Evolutionary conservation across 495 filamentous ascomycete genomes (phyloP), one percentile per base, ranked within the genome.

Genomic region (Umbilicaria muhlenbergii): DNA sequence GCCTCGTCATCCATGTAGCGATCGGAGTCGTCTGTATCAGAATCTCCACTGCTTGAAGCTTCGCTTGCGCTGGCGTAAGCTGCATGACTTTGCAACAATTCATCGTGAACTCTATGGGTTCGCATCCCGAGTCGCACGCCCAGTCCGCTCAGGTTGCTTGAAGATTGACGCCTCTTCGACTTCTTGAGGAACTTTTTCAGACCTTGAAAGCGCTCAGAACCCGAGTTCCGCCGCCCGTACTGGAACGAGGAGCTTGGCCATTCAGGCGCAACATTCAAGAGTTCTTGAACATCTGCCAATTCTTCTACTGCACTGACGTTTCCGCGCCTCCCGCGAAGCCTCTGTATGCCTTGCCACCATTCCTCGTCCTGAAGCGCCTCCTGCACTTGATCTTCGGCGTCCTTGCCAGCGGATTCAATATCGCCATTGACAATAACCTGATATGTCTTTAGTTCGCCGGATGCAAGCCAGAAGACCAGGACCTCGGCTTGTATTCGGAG

Each of bases 281-380:
- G 51, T 5, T 49, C 47, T 14, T 53, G 44, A 17, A 56, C 42
- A 14, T 53, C 48, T 6, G 51, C 50, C 3, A 60, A 18, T 36
- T 59, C 51, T 44, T 59, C 45, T 11, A 46, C 48, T 16, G 60
- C 46, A 36, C 43, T 56, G 13, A 63, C 54, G 17, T 56, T 51
- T 15, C 54, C 58, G 47, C 18, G 49, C 43, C 50, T 59, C 28
- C 68, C 69, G 38, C 83, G 69, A 32, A 75, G 61, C 44, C 57
- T 67, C 47, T 75, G 70, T n/a, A 89, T 61, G 34, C 85, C 81
- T 45, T 79, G 70, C 86, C 86, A 92, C 86, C 86, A 92, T 33
- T 77, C 77, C 51, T 91, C 77, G 13, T 77, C 70, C 44, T 71
- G 70, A 36, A 91, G 56, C 35, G 71, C 66, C 11, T 69, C 64